These are phyloP conservation scores for Pseudohyphozyma bogoriensis DNA, from an alignment of 768 basidiomycete species.

Conservation along the genomic window DNA sequence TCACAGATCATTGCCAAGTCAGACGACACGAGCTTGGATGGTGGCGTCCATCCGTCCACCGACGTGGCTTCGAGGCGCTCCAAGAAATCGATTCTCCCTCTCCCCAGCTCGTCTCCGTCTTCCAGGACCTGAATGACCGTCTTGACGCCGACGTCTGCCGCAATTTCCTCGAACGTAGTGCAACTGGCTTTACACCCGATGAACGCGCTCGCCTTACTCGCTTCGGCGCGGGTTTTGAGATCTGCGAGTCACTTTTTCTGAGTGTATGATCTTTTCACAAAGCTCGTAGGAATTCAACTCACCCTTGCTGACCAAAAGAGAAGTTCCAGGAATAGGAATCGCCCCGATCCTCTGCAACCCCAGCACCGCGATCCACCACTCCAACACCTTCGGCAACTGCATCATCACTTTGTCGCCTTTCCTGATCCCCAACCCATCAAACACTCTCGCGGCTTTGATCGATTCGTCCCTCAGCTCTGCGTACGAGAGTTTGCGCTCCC, in stretches of 20 bases:
- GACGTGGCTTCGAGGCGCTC: not conserved
- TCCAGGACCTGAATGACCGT: slow-evolving; percentile 15
- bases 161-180: slow-evolving; percentile 12
- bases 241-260: slow-evolving; percentile 12
- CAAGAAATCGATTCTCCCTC: slow-evolving; percentile 7
- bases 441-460: slow-evolving; percentile 11
- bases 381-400: slow-evolving; percentile 9
- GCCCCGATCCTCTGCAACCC: slow-evolving; percentile 20
- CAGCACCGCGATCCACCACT: slow-evolving; percentile 13
- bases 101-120: not conserved
- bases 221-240: slow-evolving; percentile 18
- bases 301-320: slow-evolving; percentile 25
- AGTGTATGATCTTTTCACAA: not conserved
- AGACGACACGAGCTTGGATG: not conserved
- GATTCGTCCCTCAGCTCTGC: slow-evolving; percentile 5
- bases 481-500: slow-evolving; percentile 17
- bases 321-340: slow-evolving; percentile 17
- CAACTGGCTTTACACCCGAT: slow-evolving; percentile 17
- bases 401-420: slow-evolving; percentile 26
- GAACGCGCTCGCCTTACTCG: slow-evolving; percentile 10
- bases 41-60: not conserved
- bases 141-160: not conserved
- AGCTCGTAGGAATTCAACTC: not conserved
- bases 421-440: slow-evolving; percentile 6
- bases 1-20: slow-evolving; percentile 7